These are phyloP conservation scores for Talaromyces nanjingensis DNA, from an alignment of 495 filamentous ascomycete genomes.

Conservation along the genomic window DNA sequence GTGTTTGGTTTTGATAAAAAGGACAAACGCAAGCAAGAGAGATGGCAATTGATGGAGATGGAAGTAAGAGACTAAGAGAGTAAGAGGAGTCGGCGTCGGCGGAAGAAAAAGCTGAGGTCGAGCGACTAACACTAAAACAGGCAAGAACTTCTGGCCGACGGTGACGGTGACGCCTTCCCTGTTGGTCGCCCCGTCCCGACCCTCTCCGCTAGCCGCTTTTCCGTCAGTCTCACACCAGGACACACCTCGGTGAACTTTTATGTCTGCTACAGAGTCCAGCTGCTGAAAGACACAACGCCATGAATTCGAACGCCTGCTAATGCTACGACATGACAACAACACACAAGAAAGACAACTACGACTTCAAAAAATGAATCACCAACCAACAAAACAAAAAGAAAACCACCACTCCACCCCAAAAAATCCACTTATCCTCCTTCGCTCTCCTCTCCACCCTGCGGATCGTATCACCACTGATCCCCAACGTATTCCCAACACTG, in stretches of 20 bases:
- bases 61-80: slow-evolving; percentile 3
- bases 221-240: not conserved
- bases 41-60: slow-evolving; percentile 5
- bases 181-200: not conserved
- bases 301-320: slow-evolving; percentile 5
- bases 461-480: slow-evolving; percentile 92
- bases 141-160: not conserved
- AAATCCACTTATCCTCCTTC: slow-evolving; percentile 96
- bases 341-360: slow-evolving; percentile 11
- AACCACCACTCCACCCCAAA: slow-evolving; percentile 78
- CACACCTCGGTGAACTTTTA: not conserved
- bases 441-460: slow-evolving; percentile 89
- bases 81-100: slow-evolving; percentile 1
- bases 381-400: slow-evolving; percentile 92
- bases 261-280: not conserved
- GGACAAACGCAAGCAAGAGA: slow-evolving; percentile 8
- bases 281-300: not conserved
- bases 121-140: slow-evolving; percentile 3
- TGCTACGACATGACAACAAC: not conserved
- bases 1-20: slow-evolving; percentile 7
- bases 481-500: slow-evolving; percentile 87
- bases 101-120: slow-evolving; percentile 11
- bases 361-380: slow-evolving; percentile 77
- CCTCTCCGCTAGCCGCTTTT: slow-evolving; percentile 4
- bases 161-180: not conserved